Evolutionary conservation across 2,329 filamentous ascomycete species (phyloP).

Genomic region (Phialemoniopsis sp.): DNA sequence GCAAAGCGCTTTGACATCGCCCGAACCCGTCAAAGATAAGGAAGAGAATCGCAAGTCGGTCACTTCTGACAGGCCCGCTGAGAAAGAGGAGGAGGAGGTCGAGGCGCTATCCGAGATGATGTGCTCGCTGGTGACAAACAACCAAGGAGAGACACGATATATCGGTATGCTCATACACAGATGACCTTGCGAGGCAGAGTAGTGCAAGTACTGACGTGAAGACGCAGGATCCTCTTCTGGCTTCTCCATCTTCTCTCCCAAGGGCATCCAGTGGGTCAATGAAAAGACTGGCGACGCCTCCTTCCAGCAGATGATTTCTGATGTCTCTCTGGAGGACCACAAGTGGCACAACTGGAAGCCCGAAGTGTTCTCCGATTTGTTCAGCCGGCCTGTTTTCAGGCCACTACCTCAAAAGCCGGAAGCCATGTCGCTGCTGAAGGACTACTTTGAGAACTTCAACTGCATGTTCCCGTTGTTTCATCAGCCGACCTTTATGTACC

Average conservation of each 20-base stretch:
- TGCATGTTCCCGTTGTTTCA: slow-evolving; percentile 98
- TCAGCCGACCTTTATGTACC: slow-evolving; percentile 96
- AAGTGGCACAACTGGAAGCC: slow-evolving; percentile 98
- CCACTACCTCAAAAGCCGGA: slow-evolving; percentile 82
- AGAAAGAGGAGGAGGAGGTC: slow-evolving; percentile 63
- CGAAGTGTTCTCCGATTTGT: slow-evolving; percentile 93
- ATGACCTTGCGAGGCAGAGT: background rate
- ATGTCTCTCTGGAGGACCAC: slow-evolving; percentile 86
- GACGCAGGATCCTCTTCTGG: slow-evolving; percentile 82
- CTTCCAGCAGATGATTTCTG: slow-evolving; percentile 91
- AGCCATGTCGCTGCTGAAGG: slow-evolving; percentile 79
- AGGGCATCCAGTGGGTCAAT: slow-evolving; percentile 98
- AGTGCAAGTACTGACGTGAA: slow-evolving; percentile 1
- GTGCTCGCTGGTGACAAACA: slow-evolving; percentile 95
- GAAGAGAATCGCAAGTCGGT: slow-evolving; percentile 34
- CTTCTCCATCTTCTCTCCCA: slow-evolving; percentile 97
- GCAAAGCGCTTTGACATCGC: slow-evolving; percentile 51
- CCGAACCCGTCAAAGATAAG: slow-evolving; percentile 35
- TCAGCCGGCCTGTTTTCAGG: slow-evolving; percentile 78
- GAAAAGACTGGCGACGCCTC: slow-evolving; percentile 94
- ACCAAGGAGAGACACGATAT: slow-evolving; percentile 90
- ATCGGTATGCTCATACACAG: slow-evolving; percentile 64
- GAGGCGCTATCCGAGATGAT: slow-evolving; percentile 95
- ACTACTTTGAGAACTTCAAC: slow-evolving; percentile 99
- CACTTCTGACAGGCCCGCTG: slow-evolving; percentile 30